phyloP scores from a whole-genome alignment of 768 basidiomycete species.

The Hysterangium stoloniferum region DNA sequence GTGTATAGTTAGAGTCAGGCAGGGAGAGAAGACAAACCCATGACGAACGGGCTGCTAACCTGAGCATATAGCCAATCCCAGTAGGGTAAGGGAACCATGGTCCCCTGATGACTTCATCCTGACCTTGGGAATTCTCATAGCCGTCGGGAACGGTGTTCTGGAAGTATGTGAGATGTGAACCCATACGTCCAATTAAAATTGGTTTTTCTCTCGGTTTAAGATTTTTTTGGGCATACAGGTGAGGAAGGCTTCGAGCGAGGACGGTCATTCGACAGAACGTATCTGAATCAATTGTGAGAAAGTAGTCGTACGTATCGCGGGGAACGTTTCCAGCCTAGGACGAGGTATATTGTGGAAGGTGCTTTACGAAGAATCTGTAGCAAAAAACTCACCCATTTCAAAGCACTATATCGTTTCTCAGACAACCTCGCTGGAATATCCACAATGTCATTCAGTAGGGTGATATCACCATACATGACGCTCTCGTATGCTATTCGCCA shows the following conservation, averaged over 20 bases:
- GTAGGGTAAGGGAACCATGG: neutral
- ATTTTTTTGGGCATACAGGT: neutral
- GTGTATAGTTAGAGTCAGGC: neutral
- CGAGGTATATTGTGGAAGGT: neutral
- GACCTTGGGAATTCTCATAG: neutral
- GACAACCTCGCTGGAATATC: neutral
- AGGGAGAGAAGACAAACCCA: too few relatives aligned
- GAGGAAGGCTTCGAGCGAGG: neutral
- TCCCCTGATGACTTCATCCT: neutral
- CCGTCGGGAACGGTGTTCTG: neutral
- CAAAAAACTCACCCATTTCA: neutral
- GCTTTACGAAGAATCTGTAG: neutral
- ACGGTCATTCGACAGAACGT: neutral
- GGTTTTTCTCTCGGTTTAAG: neutral
- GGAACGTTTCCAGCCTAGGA: neutral
- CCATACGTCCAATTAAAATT: neutral
- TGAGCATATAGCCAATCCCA: neutral
- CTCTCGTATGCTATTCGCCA: too few relatives aligned
- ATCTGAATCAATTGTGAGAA: constrained; percentile 1
- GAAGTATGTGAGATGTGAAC: neutral
- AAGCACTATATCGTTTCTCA: neutral
- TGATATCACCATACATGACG: neutral
- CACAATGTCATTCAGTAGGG: neutral
- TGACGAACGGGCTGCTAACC: neutral
- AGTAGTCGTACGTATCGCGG: neutral